Base-by-base conservation (phyloP, 1,284 basidiomycete genomes). In the Microbotryum silenes-acaulis region DNA sequence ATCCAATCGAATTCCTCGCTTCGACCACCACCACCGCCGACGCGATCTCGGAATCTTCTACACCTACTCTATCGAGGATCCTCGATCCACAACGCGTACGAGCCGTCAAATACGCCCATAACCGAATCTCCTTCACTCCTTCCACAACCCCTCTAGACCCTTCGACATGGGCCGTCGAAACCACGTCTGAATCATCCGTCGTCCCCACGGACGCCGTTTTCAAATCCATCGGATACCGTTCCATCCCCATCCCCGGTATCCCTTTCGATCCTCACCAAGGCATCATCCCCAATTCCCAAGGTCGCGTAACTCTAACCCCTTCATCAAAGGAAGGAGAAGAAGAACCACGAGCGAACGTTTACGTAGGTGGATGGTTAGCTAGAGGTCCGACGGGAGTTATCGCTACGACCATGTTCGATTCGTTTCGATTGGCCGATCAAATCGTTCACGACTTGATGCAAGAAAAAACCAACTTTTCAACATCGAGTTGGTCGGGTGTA, bases 321-420 rank as follows among this genome's bases (percentile, higher is more conserved):
- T 6, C 25, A 16, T 48, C 20, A 20, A 6, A 7, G n/a, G 10
- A 4, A 25, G 25, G 3, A 25, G 25, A 25, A 23, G 18, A 42
- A 48, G n/a, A 48, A 48, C 4, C 47, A 0, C n/a, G 20, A n/a
- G 37, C 37, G 31, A 54, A 86, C 46, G 79, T 91, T 2, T 97
- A 97, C 73, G 87, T 89, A 2, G 87, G 89, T 1, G 94, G 94
- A 3, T 98, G 96, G 96, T 86, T 91, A 0, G 88, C 91, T 0
- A 84, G 84, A 14, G 96, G 94, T 25, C 92, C 94, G 0, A 85
- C 85, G 51, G 94, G 96, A 6, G 92, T 98, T 16, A 82, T 98
- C 52, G 93, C 91, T 0, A 82, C 86, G 20, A 97, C 96, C 27
- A 93, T 98, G 91, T 84, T 91, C 75, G 84, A 97, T 74, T 90